phyloP scores from a whole-genome alignment of 257 asterid species.

The Sherardia arvensis region DNA sequence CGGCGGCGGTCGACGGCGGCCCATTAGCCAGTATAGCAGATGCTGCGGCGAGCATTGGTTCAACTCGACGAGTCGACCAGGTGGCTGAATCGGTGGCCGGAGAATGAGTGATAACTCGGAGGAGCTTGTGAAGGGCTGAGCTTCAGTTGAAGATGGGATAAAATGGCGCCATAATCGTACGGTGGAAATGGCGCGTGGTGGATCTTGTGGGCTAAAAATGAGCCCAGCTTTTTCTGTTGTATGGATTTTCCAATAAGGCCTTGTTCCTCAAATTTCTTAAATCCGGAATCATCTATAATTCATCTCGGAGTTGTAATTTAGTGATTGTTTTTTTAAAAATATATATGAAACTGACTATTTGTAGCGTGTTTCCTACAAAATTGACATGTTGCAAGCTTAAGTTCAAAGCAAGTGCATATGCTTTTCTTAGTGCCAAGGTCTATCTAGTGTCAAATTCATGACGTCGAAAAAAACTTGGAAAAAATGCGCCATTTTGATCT shows the following conservation, averaged over 20 bases:
- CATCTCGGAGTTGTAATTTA: too few relatives aligned
- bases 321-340: too few relatives aligned
- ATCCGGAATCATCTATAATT: too few relatives aligned
- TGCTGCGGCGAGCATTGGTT: slow-evolving; percentile 5
- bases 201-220: not conserved
- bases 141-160: not conserved
- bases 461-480: too few relatives aligned
- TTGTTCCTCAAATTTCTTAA: too few relatives aligned
- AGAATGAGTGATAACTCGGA: not conserved
- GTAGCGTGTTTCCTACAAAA: too few relatives aligned
- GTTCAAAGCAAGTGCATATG: too few relatives aligned
- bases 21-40: not conserved
- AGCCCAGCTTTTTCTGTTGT: not conserved
- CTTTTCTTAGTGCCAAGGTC: too few relatives aligned
- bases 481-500: too few relatives aligned
- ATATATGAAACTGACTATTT: too few relatives aligned
- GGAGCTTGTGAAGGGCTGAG: not conserved
- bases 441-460: too few relatives aligned
- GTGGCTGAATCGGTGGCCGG: not conserved
- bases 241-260: not conserved
- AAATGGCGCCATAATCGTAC: not conserved
- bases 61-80: not conserved
- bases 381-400: too few relatives aligned
- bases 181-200: not conserved
- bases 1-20: not conserved